phyloP scores from a whole-genome alignment of 768 basidiomycete genomes.

The Coprinopsis sp. region DNA sequence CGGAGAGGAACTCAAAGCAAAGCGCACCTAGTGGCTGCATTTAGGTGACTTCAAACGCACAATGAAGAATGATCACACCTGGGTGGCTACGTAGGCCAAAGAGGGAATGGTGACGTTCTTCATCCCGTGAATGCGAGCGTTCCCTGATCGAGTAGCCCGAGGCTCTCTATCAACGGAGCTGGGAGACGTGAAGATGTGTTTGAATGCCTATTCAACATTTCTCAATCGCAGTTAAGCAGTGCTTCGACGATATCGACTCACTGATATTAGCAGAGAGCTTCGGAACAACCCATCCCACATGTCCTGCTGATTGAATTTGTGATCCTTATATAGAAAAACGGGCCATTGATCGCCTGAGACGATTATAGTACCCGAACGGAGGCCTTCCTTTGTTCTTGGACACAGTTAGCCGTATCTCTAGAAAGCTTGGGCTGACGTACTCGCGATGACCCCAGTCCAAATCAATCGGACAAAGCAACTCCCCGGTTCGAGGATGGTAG shows the following conservation, averaged over 20 bases:
- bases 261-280: not conserved
- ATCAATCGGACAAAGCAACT: slow-evolving; percentile 1
- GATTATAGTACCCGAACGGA: not conserved
- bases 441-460: not conserved
- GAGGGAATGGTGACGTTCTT: slow-evolving; percentile 2
- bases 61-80: not conserved
- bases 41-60: not conserved
- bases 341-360: not conserved
- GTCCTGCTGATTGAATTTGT: not conserved
- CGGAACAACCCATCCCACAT: slow-evolving; percentile 2
- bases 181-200: slow-evolving; percentile 7
- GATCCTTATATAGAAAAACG: not conserved
- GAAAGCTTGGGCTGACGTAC: not conserved
- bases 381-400: not conserved
- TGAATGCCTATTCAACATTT: not conserved
- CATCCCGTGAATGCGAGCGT: slow-evolving; percentile 6
- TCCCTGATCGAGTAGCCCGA: not conserved
- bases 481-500: slow-evolving; percentile 3
- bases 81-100: slow-evolving; percentile 7
- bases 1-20: not conserved
- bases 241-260: not conserved
- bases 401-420: not conserved
- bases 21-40: not conserved
- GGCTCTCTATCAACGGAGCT: not conserved
- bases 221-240: not conserved